Evolutionary conservation across 2,329 filamentous ascomycete species (phyloP).

Genomic region (Coniella vitis): DNA sequence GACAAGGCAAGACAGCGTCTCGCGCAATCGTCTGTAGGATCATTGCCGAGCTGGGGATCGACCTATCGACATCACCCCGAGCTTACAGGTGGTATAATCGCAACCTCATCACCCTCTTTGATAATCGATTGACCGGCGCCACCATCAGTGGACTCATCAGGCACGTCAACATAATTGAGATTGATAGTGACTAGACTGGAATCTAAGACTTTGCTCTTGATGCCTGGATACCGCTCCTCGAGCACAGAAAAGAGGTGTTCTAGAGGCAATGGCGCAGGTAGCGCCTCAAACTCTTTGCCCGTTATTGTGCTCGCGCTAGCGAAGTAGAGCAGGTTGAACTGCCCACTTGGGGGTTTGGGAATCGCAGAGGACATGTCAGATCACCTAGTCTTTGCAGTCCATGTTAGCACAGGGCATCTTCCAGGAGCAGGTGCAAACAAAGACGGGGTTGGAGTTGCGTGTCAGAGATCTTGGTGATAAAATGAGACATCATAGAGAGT

Average conservation of each 20-base stretch:
- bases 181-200: slow-evolving; percentile 76
- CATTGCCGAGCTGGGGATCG: no score
- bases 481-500: slow-evolving; percentile 43
- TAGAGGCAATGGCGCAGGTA: slow-evolving; percentile 61
- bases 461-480: slow-evolving; percentile 71
- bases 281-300: slow-evolving; percentile 54
- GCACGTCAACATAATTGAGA: slow-evolving; percentile 69
- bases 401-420: slow-evolving; percentile 20
- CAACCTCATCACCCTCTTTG: slow-evolving; percentile 72
- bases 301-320: slow-evolving; percentile 68
- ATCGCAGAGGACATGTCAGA: slow-evolving; percentile 22
- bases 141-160: slow-evolving; percentile 36
- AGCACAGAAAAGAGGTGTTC: slow-evolving; percentile 58
- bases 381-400: slow-evolving; percentile 9
- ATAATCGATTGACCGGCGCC: slow-evolving; percentile 44
- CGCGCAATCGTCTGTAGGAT: no score
- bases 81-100: slow-evolving; percentile 82
- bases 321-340: slow-evolving; percentile 79
- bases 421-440: slow-evolving; percentile 5
- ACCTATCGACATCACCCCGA: no score
- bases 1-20: no score
- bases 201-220: slow-evolving; percentile 59
- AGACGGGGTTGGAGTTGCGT: slow-evolving; percentile 16
- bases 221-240: slow-evolving; percentile 64
- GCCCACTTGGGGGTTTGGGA: slow-evolving; percentile 47